These are phyloP conservation scores for Kokia cookei DNA, from an alignment of 441 rosid genomes.

Conservation along the genomic window DNA sequence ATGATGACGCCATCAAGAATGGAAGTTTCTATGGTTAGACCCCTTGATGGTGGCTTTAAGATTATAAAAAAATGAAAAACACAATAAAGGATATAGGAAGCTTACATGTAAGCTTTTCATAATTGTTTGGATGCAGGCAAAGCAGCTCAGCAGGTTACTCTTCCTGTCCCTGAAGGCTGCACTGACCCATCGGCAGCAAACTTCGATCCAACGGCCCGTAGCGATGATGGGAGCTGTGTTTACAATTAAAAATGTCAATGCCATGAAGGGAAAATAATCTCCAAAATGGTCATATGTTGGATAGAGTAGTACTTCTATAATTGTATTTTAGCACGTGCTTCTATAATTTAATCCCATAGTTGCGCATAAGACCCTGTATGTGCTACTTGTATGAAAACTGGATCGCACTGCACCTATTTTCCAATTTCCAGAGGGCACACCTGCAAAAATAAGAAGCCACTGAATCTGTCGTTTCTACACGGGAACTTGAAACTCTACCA, in stretches of 20 bases:
- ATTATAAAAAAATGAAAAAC: neutral
- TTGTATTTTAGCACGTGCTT: neutral
- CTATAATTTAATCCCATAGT: neutral
- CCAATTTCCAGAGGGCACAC: no score
- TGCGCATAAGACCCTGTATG: no score
- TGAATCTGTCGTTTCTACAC: no score
- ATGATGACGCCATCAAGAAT: conserved; percentile 34
- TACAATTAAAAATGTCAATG: neutral
- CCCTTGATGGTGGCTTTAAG: neutral
- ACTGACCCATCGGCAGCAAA: conserved; percentile 27
- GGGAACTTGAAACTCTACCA: no score
- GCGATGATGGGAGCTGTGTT: conserved; percentile 13
- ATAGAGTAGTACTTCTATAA: neutral
- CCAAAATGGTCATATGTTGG: neutral
- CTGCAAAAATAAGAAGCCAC: no score
- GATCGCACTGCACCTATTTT: no score
- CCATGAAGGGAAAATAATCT: neutral
- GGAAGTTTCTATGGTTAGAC: conserved; percentile 24
- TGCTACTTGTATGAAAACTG: no score
- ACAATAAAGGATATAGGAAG: conserved; percentile 1
- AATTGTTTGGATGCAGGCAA: conserved; percentile 14
- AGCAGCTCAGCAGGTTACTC: conserved; percentile 41
- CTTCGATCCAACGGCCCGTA: conserved; percentile 10
- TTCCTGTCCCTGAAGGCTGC: conserved; percentile 53
- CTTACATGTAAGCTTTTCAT: neutral